Evolutionary conservation across 2,329 filamentous ascomycete species (phyloP).

Genomic region (Phoma sp.): DNA sequence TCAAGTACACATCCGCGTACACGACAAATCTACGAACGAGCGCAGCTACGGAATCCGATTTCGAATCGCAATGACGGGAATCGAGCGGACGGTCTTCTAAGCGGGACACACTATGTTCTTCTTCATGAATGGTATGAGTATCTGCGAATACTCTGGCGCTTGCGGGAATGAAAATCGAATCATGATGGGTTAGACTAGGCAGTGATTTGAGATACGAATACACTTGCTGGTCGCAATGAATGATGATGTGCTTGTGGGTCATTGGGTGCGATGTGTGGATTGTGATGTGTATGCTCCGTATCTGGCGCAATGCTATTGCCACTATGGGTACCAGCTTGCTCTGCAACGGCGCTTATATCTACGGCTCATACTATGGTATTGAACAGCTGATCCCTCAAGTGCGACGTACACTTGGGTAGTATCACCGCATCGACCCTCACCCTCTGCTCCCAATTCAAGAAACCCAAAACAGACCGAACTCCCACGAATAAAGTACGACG

Average conservation of each 20-base stretch:
- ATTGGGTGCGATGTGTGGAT: not conserved
- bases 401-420: too few relatives aligned
- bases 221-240: slow-evolving; percentile 44
- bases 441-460: not conserved
- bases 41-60: slow-evolving; percentile 41
- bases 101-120: slow-evolving; percentile 25
- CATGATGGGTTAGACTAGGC: slow-evolving; percentile 48
- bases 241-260: slow-evolving; percentile 14
- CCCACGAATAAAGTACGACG: not conserved
- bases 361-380: not conserved
- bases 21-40: slow-evolving; percentile 32
- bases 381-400: not conserved
- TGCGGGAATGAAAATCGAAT: slow-evolving; percentile 44
- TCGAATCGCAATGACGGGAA: slow-evolving; percentile 31
- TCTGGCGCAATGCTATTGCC: not conserved
- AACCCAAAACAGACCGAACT: not conserved
- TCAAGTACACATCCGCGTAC: slow-evolving; percentile 13
- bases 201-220: slow-evolving; percentile 40
- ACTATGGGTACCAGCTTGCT: not conserved
- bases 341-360: not conserved
- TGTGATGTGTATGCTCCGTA: slow-evolving; percentile 3
- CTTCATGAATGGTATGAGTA: slow-evolving; percentile 21
- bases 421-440: not conserved
- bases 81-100: slow-evolving; percentile 30
- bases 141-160: slow-evolving; percentile 43